Percentiles rank a stretch among this genome's conserved stretches.
Evolutionary conservation across 1,139 yeast genomes (phyloP).

Genomic region (Pichia sp.): DNA sequence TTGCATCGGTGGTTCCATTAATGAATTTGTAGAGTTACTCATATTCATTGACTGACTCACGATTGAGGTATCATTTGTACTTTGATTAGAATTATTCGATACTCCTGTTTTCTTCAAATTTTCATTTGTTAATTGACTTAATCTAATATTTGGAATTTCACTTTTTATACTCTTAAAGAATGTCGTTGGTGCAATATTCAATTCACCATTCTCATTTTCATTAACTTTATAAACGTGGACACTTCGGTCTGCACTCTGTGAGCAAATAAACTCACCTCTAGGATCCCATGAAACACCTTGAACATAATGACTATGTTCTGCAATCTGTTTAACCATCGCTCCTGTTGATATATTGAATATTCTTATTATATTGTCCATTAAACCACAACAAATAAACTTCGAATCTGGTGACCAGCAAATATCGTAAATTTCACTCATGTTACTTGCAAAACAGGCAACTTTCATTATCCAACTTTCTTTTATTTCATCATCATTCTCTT

Average conservation of each 20-base stretch:
- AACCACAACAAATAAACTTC: conserved; percentile 69
- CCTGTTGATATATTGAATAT: conserved; percentile 58
- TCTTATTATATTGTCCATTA: conserved; percentile 81
- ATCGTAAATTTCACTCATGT: conserved; percentile 79
- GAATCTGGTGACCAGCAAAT: conserved; percentile 88
- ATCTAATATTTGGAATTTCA: conserved; percentile 33
- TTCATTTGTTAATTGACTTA: conserved; percentile 6
- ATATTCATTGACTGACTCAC: background rate
- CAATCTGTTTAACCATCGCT: conserved; percentile 51
- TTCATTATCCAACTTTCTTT: conserved; percentile 68
- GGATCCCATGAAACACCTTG: conserved; percentile 99
- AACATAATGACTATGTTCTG: conserved; percentile 80
- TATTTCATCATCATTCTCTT: conserved; percentile 47
- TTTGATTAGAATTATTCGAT: background rate
- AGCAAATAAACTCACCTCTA: conserved; percentile 60
- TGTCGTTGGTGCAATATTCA: conserved; percentile 34
- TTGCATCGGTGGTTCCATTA: conserved; percentile 30
- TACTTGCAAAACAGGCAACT: conserved; percentile 46
- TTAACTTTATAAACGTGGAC: conserved; percentile 54
- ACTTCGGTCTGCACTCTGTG: conserved; percentile 87
- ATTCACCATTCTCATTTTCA: conserved; percentile 21
- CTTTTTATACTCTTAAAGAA: conserved; percentile 39
- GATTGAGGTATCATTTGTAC: background rate
- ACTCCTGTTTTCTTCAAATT: background rate
- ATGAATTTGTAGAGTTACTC: conserved; percentile 1